Evolutionary conservation across 805 yeast species (phyloP), one percentile per base, ranked within the genome.

Genomic region (Barnettozyma sucrosica): DNA sequence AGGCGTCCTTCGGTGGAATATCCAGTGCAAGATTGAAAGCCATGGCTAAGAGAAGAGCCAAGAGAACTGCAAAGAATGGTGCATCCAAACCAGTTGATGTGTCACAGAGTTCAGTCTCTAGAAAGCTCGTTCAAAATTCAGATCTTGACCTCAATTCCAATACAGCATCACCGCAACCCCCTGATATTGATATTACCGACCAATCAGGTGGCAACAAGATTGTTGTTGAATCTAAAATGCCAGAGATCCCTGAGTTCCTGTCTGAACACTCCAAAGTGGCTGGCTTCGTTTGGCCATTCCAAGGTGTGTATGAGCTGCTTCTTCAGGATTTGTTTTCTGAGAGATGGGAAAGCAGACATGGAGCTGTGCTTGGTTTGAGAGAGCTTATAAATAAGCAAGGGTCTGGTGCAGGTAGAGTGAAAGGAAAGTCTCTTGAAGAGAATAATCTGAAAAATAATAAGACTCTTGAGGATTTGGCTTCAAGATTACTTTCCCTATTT

Each of bases 301-400:
- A 90, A 70, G 96, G 97, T 18, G 83, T 92, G 11, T 89, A 84
- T 65, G 97, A 88, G 61, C 69, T 89, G 20, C 66, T 93, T 34
- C 68, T 89, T 50, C 79, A 79, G 36, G 96, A 89, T 56, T 67
- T 93, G 49, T 88, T 88, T 61, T 82, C 83, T 51, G 95, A 88
- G 36, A 73, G 75, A 38, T 93, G 99, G 99, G 98, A 93, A 67
- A 75, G 83, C 14, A 79, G 99, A 56, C 99, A 93, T 66, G 99
- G 99, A 32, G 89, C 97, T 0, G 86, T 95, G 3, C 74, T 93
- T 57, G 98, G 98, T 0, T 69, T 93, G 34, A 75, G 98, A 61
- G 99, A 93, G 63, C 74, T 93, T 45, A 73, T 89, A 41, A 79
- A 80, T 51, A 81, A 78, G 51, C 98, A 90, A 56, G 97, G 97